Evolutionary conservation across 768 basidiomycete genomes (phyloP), one percentile per base, ranked within the genome.

Genomic region (Boletus eberwhitei): DNA sequence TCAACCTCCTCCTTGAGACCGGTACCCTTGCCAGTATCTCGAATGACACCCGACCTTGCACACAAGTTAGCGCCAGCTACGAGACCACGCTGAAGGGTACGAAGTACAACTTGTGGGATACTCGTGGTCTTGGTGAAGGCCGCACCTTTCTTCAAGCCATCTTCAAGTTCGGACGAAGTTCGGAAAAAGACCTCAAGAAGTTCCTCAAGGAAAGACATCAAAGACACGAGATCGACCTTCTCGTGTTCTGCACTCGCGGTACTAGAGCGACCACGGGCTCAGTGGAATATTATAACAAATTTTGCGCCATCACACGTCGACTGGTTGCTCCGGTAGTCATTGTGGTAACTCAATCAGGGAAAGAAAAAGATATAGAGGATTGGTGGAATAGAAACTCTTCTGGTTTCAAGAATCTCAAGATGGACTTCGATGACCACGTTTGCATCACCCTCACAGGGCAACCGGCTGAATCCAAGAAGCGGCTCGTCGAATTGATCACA

Each of bases 211-310:
- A 65, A 46, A 60, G 63, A 6, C 57, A 65, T 17, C n/a, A 19
- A 12, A 51, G 17, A 17, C 57, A 47, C 1, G 74, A 75, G 8
- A 60, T 78, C 21, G 70, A 65, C 61, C 74, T 79, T 37, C 71
- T 79, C 12, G 66, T 78, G 2, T 77, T 64, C 52, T 71, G 71
- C 51, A 64, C 76, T 57, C 71, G 65, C 8, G 73, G 67, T 5
- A 64, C 73, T 4, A 66, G 75, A 52, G 69, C 73, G 39, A 67
- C 59, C 31, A 53, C 64, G 14, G 58, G 66, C 3, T 52, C 59
- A 12, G 53, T 58, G 31, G 64, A 64, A 43, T 72, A 73, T 54
- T 78, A 75, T 57, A 52, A 61, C 12, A 54, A 64, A 7, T 71
- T 76, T 57, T 66, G 68, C 29, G 55, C 67, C n/a, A 65, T 69